Percentiles rank a stretch among this genome's conserved stretches.
These are phyloP conservation scores for Leccinellum rugosiceps DNA, from an alignment of 768 basidiomycete species.

Conservation along the genomic window DNA sequence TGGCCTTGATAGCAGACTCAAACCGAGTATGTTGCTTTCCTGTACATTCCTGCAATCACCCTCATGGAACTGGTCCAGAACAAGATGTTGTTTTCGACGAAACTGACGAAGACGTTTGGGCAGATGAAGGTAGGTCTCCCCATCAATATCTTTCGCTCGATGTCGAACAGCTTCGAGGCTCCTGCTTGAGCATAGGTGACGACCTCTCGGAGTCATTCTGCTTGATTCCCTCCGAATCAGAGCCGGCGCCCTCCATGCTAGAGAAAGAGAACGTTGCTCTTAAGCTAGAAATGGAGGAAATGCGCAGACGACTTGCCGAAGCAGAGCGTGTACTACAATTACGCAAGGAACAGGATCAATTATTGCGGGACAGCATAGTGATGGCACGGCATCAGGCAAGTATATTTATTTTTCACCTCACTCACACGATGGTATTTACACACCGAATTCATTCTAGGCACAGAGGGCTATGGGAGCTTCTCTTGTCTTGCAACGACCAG, in stretches of 20 bases:
- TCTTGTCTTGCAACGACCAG: conserved; percentile 46
- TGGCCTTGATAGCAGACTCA: conserved; percentile 23
- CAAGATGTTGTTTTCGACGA: conserved; percentile 34
- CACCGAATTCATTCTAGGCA: conserved; percentile 44
- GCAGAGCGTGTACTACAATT: conserved; percentile 63
- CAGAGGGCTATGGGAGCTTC: conserved; percentile 78
- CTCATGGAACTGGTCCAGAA: conserved; percentile 19
- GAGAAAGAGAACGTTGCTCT: conserved; percentile 67
- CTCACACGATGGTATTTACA: conserved; percentile 1
- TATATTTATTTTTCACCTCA: background rate
- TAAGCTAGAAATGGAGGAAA: conserved; percentile 54
- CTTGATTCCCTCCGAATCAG: conserved; percentile 62
- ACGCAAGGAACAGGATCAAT: conserved; percentile 75
- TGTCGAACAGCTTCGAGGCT: conserved; percentile 1
- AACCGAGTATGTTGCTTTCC: conserved; percentile 17
- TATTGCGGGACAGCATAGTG: conserved; percentile 78
- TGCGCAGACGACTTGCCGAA: conserved; percentile 55
- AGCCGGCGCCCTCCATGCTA: conserved; percentile 45
- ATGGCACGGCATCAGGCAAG: conserved; percentile 65
- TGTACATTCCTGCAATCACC: background rate
- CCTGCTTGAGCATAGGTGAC: conserved; percentile 40
- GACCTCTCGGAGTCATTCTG: conserved; percentile 81
- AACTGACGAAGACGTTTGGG: conserved; percentile 58
- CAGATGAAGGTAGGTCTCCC: conserved; percentile 54
- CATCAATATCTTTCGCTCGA: background rate